Evolutionary conservation across 345 rosid genomes (phyloP).

Genomic region (Hibiscus tridactylites): DNA sequence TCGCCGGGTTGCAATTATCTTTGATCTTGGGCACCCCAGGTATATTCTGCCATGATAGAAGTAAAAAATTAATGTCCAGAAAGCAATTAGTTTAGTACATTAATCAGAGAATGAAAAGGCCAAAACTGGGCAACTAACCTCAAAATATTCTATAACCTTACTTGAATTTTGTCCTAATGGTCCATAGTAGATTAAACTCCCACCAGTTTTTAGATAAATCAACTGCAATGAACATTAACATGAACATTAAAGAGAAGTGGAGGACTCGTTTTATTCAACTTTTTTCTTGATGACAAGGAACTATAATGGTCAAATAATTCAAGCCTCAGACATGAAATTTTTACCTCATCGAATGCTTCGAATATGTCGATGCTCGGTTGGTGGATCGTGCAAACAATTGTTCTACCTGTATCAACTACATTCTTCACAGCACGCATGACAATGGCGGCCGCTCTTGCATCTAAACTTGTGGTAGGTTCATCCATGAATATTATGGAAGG

Average conservation of each 20-base stretch:
- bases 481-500: slow-evolving; percentile 48
- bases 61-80: not conserved
- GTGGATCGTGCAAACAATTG: slow-evolving; percentile 49
- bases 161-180: slow-evolving; percentile 56
- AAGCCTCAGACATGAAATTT: not conserved
- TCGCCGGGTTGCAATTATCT: slow-evolving; percentile 68
- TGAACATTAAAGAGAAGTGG: not conserved
- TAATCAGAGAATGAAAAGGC: not conserved
- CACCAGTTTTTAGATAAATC: slow-evolving; percentile 65
- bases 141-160: slow-evolving; percentile 51
- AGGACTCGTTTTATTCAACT: not conserved
- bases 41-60: slow-evolving; percentile 29
- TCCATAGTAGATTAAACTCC: slow-evolving; percentile 59
- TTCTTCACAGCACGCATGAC: slow-evolving; percentile 48
- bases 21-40: slow-evolving; percentile 50
- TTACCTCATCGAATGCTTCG: slow-evolving; percentile 43
- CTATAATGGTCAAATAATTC: not conserved
- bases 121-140: slow-evolving; percentile 32
- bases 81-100: not conserved
- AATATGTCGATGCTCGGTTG: slow-evolving; percentile 45
- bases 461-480: slow-evolving; percentile 47
- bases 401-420: slow-evolving; percentile 39
- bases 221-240: slow-evolving; percentile 30
- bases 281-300: not conserved
- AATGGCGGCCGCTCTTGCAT: slow-evolving; percentile 48